phyloP scores from a whole-genome alignment of 495 filamentous ascomycete genomes.

The Neurospora cerealis region DNA sequence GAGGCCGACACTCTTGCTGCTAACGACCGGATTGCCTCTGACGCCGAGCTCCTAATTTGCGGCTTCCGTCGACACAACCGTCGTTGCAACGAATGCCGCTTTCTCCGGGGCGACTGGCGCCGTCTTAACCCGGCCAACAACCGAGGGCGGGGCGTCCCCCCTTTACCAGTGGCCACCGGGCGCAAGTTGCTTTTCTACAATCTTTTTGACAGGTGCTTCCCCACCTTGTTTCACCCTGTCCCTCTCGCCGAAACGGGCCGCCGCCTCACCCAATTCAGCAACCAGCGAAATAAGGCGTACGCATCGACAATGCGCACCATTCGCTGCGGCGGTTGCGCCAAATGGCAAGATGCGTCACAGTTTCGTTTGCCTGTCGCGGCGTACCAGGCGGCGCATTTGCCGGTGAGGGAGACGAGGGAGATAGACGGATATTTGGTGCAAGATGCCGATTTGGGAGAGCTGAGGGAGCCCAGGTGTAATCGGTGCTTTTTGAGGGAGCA shows the following conservation, averaged over 20 bases:
- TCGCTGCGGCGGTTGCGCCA: background rate
- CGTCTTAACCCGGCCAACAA: background rate
- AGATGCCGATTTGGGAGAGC: background rate
- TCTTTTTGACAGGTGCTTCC: background rate
- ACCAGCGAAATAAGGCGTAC: background rate
- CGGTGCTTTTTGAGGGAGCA: background rate
- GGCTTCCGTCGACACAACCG: constrained; percentile 10
- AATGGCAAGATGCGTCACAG: background rate
- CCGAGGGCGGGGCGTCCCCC: accelerated
- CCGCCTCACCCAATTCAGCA: background rate
- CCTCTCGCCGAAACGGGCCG: background rate
- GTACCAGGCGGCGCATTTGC: background rate
- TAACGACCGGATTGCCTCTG: background rate
- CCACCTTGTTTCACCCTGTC: background rate
- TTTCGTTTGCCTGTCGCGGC: background rate
- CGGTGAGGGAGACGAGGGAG: background rate
- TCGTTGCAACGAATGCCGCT: constrained; percentile 1
- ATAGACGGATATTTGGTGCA: background rate
- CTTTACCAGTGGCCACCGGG: background rate
- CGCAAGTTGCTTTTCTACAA: background rate
- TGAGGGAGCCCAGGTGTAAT: background rate
- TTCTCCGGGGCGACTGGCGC: background rate
- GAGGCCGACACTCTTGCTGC: background rate
- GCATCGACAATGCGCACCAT: background rate
- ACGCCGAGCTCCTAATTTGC: background rate